phyloP scores from a whole-genome alignment of 208 protist species.

The Wallacemonas collosoma region DNA sequence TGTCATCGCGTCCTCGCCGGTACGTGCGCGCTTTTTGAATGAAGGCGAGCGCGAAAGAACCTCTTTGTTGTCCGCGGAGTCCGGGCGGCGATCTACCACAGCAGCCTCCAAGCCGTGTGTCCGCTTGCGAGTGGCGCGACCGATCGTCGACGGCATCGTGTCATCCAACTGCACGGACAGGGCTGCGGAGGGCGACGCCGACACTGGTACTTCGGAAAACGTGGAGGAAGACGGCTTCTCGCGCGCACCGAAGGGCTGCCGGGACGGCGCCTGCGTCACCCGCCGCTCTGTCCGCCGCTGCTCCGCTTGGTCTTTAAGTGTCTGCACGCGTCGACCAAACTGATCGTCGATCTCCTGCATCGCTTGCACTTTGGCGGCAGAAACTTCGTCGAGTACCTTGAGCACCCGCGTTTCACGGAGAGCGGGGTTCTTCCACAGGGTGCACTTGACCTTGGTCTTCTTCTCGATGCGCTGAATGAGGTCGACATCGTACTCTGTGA shows the following conservation, averaged over 20 bases:
- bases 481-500: slow-evolving; percentile 83
- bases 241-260: not conserved
- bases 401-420: slow-evolving; percentile 56
- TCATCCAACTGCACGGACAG: no score
- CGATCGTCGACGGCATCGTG: no score
- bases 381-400: slow-evolving; percentile 80
- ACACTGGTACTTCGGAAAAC: no score
- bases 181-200: no score
- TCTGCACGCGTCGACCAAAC: slow-evolving; percentile 61
- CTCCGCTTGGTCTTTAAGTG: slow-evolving; percentile 63
- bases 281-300: slow-evolving; percentile 30
- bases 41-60: no score
- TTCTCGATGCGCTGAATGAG: slow-evolving; percentile 75
- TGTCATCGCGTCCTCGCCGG: no score
- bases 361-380: slow-evolving; percentile 77
- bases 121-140: no score
- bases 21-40: no score
- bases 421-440: slow-evolving; percentile 53
- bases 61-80: no score
- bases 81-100: no score
- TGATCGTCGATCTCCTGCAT: slow-evolving; percentile 80
- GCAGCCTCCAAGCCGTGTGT: no score
- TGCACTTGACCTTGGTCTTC: slow-evolving; percentile 34
- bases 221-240: no score
- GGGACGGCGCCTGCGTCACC: slow-evolving; percentile 6